These are phyloP conservation scores for Tranzscheliella williamsii DNA, from an alignment of 1,284 basidiomycete species.

Conservation along the genomic window DNA sequence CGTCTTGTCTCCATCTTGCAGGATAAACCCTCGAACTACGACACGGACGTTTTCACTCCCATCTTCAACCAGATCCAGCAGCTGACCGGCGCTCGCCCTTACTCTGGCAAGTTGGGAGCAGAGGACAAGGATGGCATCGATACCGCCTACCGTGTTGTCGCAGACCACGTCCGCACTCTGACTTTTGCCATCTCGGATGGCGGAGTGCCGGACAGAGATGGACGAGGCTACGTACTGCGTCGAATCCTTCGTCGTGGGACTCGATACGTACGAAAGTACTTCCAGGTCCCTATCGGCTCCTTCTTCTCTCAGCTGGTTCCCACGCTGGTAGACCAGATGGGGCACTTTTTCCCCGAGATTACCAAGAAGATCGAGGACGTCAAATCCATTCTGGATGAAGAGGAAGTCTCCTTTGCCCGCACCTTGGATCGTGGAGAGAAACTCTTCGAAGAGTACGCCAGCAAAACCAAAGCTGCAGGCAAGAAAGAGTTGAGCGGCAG, in stretches of 20 bases:
- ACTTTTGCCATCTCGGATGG: constrained; percentile 95
- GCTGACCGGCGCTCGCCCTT: constrained; percentile 83
- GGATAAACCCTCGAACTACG: constrained; percentile 91
- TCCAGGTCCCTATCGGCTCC: constrained; percentile 87
- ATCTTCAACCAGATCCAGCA: constrained; percentile 87
- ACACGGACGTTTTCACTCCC: constrained; percentile 91
- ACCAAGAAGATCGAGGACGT: constrained; percentile 80
- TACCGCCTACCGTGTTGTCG: constrained; percentile 94
- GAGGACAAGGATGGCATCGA: constrained; percentile 93
- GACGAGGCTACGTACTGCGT: constrained; percentile 91
- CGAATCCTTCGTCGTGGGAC: constrained; percentile 89
- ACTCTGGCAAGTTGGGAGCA: constrained; percentile 86
- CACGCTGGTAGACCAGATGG: constrained; percentile 84
- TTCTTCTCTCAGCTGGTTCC: constrained; percentile 95
- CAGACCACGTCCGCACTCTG: constrained; percentile 93
- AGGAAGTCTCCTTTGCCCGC: constrained; percentile 93
- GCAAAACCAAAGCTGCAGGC: constrained; percentile 71
- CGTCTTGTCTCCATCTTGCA: constrained; percentile 92
- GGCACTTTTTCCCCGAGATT: constrained; percentile 89
- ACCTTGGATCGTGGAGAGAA: constrained; percentile 96
- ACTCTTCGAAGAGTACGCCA: constrained; percentile 88
- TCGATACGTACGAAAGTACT: constrained; percentile 91
- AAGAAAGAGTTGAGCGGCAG: constrained; percentile 77
- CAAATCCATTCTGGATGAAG: constrained; percentile 94
- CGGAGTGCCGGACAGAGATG: constrained; percentile 92